phyloP scores from a whole-genome alignment of 2,329 filamentous ascomycete genomes.

The Metarhizium rileyi region DNA sequence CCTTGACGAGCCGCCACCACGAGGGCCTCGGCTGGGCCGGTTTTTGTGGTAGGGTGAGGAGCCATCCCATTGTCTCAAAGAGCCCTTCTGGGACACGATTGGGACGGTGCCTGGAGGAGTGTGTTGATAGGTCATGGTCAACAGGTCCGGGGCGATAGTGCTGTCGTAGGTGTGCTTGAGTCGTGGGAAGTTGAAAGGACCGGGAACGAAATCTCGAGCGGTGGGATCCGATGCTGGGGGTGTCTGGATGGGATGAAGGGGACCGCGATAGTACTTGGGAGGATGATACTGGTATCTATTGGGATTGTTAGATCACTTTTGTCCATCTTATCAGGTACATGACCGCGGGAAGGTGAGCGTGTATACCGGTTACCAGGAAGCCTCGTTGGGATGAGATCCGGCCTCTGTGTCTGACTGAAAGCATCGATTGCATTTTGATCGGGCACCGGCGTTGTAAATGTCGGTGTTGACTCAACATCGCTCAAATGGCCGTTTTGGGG shows the following conservation, averaged over 20 bases:
- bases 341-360: not conserved
- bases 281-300: conserved; percentile 86
- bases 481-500: conserved; percentile 21
- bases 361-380: conserved; percentile 39
- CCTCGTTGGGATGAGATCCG: conserved; percentile 23
- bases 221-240: conserved; percentile 78
- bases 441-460: conserved; percentile 33
- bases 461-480: conserved; percentile 43
- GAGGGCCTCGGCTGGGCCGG: conserved; percentile 71
- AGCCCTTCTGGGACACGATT: conserved; percentile 41
- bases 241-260: conserved; percentile 84
- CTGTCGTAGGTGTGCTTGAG: conserved; percentile 83
- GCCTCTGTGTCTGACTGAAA: conserved; percentile 30
- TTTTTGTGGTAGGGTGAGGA: conserved; percentile 93
- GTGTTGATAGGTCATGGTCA: conserved; percentile 84
- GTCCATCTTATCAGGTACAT: not conserved
- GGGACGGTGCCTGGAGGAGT: conserved; percentile 62
- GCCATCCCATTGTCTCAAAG: conserved; percentile 77
- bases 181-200: conserved; percentile 81
- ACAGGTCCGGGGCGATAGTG: conserved; percentile 77
- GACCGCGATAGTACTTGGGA: conserved; percentile 89
- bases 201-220: conserved; percentile 80
- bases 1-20: conserved; percentile 57
- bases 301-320: not conserved
- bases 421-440: conserved; percentile 27